Evolutionary conservation across 352 stramenopile species (phyloP), one percentile per base, ranked within the genome.

Genomic region (Phytophthora citrophthora): DNA sequence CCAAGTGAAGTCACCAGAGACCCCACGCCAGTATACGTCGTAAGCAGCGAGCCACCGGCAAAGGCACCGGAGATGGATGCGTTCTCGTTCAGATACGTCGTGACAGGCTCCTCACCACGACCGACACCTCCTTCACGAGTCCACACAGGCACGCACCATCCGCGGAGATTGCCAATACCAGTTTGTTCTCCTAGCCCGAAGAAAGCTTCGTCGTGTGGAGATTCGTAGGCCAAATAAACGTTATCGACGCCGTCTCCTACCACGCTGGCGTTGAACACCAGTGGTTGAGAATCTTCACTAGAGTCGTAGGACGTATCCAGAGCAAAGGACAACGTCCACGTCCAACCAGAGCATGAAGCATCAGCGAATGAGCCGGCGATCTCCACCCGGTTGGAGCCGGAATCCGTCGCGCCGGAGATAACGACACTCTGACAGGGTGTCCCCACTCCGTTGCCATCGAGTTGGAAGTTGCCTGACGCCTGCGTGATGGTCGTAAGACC

Each of bases 61-160:
- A 68, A 68, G 8, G 58, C 52, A 27, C 64, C 58, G 9, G 51
- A 68, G 38, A 57, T 69, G 18, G 64, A 68, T 3, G 57, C 39
- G 29, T 73, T 72, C 27, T 49, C 46, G 26, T 73, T 73, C 34
- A 73, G 59, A n/a, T 65, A 64, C 12, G 52, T 65, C 46, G 64
- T 73, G 26, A 73, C 40, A 11, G 64, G 52, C 13, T 72, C 64
- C 15, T 68, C 64, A 3, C 64, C 64, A 15, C 64, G 64, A 46
- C 64, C 64, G 12, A 61, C 64, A 11, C 59, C 64, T 10, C 59
- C 58, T 40, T 69, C 64, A 20, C 58, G 64, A 34, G 46, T 69
- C 64, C 64, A 73, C 3, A 73, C 59, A 1, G 64, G 64, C 15
- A 72, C 50, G 9, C 59, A 53, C 51, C 64, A 72, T 7, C 64